Evolutionary conservation across 2,329 filamentous ascomycete genomes (phyloP), one percentile per base, ranked within the genome.

Genomic region (Chlorencoelia australis): DNA sequence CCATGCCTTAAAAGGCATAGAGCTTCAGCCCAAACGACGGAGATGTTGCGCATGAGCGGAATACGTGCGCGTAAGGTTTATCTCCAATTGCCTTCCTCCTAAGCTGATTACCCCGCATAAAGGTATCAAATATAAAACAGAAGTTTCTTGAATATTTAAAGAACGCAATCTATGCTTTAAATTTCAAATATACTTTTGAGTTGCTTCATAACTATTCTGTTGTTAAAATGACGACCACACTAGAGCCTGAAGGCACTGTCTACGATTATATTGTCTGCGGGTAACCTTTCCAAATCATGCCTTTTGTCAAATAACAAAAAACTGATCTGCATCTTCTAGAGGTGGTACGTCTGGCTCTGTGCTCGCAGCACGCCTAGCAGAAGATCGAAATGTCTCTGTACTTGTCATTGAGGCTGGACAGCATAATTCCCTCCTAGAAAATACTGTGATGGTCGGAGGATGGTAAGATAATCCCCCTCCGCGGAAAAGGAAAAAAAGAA

Each of bases 341-440:
- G 51, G 63, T 26, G 66, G 67, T 13, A 71, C 68, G 3, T 63
- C 67, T 11, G 68, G 68, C 14, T 61, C 59, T 29, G 62, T 61
- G 2, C 57, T 75, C 9, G 70, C 69, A 9, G 62, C 63, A n/a
- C 65, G 71, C 17, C 62, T 75, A 5, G 67, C 69, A 3, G 66
- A 73, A 47, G 65, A 67, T 30, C 56, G 61, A 5, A 59, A 67
- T 3, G 66, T 66, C 26, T 59, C 55, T 4, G 50, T 71, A 21
- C 60, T 70, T 5, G 50, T 71, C 17, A 53, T 71, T 33, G 68
- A 71, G 46, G 68, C 67, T 7, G 68, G 68, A 7, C 56, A 56
- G 14, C 57, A 64, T 39, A 63, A 59, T 39, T 54, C 59, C 39
- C 47, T 67, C 22, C 53, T 70, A 0, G 66, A 69, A 29, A 69